phyloP scores from a whole-genome alignment of 163 green algal genomes.

The Chloroidium sp. region DNA sequence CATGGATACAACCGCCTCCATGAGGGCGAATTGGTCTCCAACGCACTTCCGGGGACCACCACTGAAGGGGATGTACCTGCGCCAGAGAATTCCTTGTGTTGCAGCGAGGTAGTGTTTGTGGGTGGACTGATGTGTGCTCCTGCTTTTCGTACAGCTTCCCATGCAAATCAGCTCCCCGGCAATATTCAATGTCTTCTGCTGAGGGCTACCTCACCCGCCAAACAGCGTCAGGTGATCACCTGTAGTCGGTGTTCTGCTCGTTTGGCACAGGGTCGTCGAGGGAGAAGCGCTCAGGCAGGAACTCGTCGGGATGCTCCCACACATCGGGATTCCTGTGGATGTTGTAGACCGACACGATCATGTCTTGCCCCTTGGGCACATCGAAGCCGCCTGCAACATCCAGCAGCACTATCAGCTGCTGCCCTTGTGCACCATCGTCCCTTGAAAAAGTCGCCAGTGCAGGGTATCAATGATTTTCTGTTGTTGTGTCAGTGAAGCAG shows the following conservation, averaged over 20 bases:
- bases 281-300: conserved; percentile 84
- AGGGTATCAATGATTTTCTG: neutral
- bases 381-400: conserved; percentile 32
- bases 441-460: neutral
- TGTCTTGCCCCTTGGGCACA: conserved; percentile 76
- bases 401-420: too few species aligned
- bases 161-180: too few species aligned
- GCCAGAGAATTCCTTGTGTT: neutral
- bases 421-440: neutral
- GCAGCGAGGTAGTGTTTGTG: neutral
- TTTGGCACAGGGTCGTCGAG: conserved; percentile 80
- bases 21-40: conserved; percentile 95
- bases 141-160: neutral
- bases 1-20: conserved; percentile 81
- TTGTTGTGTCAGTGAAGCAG: neutral
- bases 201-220: neutral
- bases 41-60: conserved; percentile 93
- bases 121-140: neutral
- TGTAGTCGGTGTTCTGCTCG: conserved; percentile 94
- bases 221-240: conserved; percentile 26
- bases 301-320: conserved; percentile 73
- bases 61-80: conserved; percentile 92
- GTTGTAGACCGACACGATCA: conserved; percentile 98
- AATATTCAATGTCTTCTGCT: too few species aligned
- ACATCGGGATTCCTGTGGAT: conserved; percentile 83